phyloP scores from a whole-genome alignment of 495 filamentous ascomycete species.

The Oleoguttula mirabilis region DNA sequence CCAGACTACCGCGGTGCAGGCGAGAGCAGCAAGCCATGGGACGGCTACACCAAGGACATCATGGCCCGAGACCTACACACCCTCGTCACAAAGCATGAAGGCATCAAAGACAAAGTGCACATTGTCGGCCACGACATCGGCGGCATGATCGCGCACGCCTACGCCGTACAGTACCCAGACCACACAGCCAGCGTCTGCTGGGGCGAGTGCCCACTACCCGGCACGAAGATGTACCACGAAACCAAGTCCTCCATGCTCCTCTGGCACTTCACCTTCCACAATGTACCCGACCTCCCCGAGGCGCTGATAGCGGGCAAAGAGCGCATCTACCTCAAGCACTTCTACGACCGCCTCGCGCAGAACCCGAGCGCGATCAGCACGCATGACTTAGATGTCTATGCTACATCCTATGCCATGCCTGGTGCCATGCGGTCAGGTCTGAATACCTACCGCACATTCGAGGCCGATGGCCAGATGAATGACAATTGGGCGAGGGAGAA shows the following conservation, averaged over 20 bases:
- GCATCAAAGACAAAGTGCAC: conserved; percentile 31
- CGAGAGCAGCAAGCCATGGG: conserved; percentile 1
- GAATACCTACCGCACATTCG: conserved; percentile 34
- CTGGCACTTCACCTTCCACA: conserved; percentile 39
- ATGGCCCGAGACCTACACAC: not conserved
- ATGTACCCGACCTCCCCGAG: conserved; percentile 32
- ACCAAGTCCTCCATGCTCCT: conserved; percentile 16
- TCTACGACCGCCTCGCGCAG: conserved; percentile 20
- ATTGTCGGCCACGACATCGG: conserved; percentile 39
- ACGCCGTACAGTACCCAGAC: conserved; percentile 22
- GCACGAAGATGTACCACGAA: conserved; percentile 26
- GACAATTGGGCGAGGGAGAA: conserved; percentile 26
- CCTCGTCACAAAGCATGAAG: not conserved
- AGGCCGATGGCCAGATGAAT: conserved; percentile 32
- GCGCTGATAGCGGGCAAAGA: conserved; percentile 34
- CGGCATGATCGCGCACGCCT: conserved; percentile 31
- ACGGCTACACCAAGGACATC: not conserved
- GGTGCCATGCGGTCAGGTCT: conserved; percentile 34
- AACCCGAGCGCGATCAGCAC: conserved; percentile 29
- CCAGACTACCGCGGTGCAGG: conserved; percentile 38
- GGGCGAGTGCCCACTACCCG: conserved; percentile 38
- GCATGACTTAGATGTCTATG: conserved; percentile 34
- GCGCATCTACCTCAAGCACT: conserved; percentile 35
- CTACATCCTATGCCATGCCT: conserved; percentile 28
- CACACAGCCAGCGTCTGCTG: conserved; percentile 6